Evolutionary conservation across 768 basidiomycete genomes (phyloP).

Genomic region (Pulveroboletus sp.): DNA sequence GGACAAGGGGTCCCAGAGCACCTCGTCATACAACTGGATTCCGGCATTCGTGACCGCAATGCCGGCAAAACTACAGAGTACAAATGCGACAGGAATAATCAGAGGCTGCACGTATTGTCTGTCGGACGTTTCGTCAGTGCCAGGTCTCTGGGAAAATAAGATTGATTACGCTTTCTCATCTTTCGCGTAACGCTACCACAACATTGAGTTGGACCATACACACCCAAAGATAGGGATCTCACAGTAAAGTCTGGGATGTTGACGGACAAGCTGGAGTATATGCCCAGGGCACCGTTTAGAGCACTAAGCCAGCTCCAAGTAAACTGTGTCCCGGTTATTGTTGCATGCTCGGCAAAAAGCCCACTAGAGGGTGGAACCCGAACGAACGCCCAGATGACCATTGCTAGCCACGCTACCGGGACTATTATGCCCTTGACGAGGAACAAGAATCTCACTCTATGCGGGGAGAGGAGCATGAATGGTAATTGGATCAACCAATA

Average conservation of each 20-base stretch:
- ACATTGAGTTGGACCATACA: not conserved
- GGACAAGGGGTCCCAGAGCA: constrained; percentile 57
- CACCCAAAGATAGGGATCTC: not conserved
- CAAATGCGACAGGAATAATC: constrained; percentile 75
- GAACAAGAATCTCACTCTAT: constrained; percentile 74
- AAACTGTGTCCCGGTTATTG: constrained; percentile 42
- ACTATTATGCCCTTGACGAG: constrained; percentile 62
- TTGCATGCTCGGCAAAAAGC: constrained; percentile 49
- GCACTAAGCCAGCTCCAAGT: constrained; percentile 78
- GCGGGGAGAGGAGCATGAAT: constrained; percentile 71
- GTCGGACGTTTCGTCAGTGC: constrained; percentile 5
- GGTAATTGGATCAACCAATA: constrained; percentile 78
- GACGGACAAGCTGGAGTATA: constrained; percentile 66
- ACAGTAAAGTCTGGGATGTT: constrained; percentile 86
- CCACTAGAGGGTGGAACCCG: constrained; percentile 60
- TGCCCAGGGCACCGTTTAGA: constrained; percentile 72
- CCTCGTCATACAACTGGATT: constrained; percentile 46
- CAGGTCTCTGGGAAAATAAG: not conserved
- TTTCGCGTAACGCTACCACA: constrained; percentile 63
- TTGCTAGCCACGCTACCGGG: constrained; percentile 60
- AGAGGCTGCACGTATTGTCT: constrained; percentile 72
- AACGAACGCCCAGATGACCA: constrained; percentile 77
- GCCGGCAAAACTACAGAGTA: constrained; percentile 71
- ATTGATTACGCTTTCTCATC: constrained; percentile 35
- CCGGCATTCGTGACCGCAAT: constrained; percentile 79